Base-by-base conservation (phyloP, 139 green algal genomes). In the Coelastrella sp. region DNA sequence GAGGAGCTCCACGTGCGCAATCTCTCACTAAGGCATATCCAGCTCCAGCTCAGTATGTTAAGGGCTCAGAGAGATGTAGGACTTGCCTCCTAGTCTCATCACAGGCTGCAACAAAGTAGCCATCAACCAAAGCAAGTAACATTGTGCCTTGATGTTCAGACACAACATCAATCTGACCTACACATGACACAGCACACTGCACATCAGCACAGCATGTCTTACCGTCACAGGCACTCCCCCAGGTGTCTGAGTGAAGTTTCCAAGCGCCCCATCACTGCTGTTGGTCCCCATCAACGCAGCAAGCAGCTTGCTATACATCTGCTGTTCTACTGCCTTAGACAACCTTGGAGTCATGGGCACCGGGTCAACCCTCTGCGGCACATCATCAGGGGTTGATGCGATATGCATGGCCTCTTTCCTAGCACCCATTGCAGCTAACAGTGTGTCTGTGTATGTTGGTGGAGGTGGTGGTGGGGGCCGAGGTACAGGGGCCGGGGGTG, bases 261-360 rank as follows among this genome's bases (percentile, higher is more conserved):
- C 32, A 47, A 47, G 32, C 32, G 32, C 32, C 32, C 14, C 17
- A 6, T 17, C 68, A 57, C 4, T 32, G 58, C 47, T 54, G 86
- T 56, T 61, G 73, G 57, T 13, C n/a, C 10, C 22, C 65, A 32
- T 19, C 23, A 90, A 22, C 8, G 23, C 59, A 8, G 57, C 59
- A 11, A 85, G 75, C 86, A 90, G 75, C 86, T 77, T 64, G 56
- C 47, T 85, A 23, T 74, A 78, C 60, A 85, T 54, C n/a, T 84
- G 47, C 16, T 85, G 13, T 75, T 90, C 32, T 4, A 20, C 4
- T 20, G 58, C 86, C 13, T 5, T 11, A 4, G 86, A 77, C 74
- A 90, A 75, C 23, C 6, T 3, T 1, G 86, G 86, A 10, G 47
- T 32, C 6, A 54, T 32, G 4, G 74, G 19, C 3, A 60, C 23